Evolutionary conservation across 257 asterid species (phyloP).

Genomic region (Vinca minor): DNA sequence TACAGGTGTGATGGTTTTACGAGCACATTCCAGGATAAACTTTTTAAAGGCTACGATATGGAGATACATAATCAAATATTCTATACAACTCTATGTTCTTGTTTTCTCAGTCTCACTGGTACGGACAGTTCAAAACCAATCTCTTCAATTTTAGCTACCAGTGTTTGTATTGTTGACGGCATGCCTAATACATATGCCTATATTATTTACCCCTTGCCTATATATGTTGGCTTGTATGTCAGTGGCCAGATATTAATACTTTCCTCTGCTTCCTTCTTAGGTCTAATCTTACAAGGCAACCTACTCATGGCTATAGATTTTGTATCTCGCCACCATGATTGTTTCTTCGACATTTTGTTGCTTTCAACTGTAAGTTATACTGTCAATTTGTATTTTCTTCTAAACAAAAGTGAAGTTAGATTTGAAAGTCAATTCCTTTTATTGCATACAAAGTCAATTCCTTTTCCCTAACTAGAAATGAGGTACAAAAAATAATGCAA

Average conservation of each 20-base stretch:
- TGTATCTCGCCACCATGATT: conserved; percentile 75
- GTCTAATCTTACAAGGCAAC: conserved; percentile 77
- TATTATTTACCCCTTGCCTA: too few relatives aligned
- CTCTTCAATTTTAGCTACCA: too few relatives aligned
- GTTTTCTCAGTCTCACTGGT: conserved; percentile 93
- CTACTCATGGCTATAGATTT: conserved; percentile 83
- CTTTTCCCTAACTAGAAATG: background rate
- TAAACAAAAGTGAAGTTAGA: background rate
- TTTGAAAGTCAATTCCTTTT: too few relatives aligned
- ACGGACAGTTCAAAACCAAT: conserved; percentile 18
- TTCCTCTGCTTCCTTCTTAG: conserved; percentile 30
- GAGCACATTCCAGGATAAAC: conserved; percentile 97
- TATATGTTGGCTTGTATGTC: background rate
- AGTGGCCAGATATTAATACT: background rate
- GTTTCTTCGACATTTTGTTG: conserved; percentile 70
- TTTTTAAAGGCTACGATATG: conserved; percentile 95
- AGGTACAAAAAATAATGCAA: conserved; percentile 1
- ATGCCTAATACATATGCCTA: too few relatives aligned
- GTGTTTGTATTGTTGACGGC: too few relatives aligned
- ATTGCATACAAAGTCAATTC: background rate
- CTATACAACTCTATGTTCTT: conserved; percentile 90
- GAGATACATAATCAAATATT: conserved; percentile 96
- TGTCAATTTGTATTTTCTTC: background rate
- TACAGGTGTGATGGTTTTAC: conserved; percentile 98
- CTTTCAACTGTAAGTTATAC: conserved; percentile 77